Conservation (phyloP, 2,329 filamentous ascomycete species). For the Chaetomium olivaceum region DNA sequence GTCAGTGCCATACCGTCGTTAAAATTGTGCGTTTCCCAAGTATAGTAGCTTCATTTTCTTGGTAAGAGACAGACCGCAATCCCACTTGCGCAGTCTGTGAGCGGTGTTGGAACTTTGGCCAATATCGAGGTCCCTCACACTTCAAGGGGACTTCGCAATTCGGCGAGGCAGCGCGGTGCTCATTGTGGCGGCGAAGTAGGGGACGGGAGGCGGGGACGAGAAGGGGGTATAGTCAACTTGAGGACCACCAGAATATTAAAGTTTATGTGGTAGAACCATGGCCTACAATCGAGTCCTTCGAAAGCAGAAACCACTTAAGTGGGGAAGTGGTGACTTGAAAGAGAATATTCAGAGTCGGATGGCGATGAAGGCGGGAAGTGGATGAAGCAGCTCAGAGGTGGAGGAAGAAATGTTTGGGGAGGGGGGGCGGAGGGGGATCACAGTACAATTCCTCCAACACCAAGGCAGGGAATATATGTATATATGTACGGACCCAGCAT, state of each 20-base stretch:
- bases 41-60: constrained; percentile 30
- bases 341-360: neutral
- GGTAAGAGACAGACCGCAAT: constrained; percentile 28
- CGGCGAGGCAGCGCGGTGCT: neutral
- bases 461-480: neutral
- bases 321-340: neutral
- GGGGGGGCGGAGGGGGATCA: neutral
- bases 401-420: no score
- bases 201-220: neutral
- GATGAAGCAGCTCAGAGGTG: neutral
- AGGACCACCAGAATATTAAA: neutral
- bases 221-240: neutral
- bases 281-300: no score
- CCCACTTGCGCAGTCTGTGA: constrained; percentile 19
- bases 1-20: constrained; percentile 29
- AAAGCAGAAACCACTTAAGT: no score
- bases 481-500: neutral
- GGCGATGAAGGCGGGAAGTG: neutral
- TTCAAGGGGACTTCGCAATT: constrained; percentile 10
- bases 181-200: constrained; percentile 6
- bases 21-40: constrained; percentile 28
- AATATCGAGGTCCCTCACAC: constrained; percentile 25
- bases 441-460: neutral
- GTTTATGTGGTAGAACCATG: no score
- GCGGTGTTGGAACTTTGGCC: constrained; percentile 26